Evolutionary conservation across 2,329 filamentous ascomycete genomes (phyloP).

Genomic region (Hypocrella siamensis): DNA sequence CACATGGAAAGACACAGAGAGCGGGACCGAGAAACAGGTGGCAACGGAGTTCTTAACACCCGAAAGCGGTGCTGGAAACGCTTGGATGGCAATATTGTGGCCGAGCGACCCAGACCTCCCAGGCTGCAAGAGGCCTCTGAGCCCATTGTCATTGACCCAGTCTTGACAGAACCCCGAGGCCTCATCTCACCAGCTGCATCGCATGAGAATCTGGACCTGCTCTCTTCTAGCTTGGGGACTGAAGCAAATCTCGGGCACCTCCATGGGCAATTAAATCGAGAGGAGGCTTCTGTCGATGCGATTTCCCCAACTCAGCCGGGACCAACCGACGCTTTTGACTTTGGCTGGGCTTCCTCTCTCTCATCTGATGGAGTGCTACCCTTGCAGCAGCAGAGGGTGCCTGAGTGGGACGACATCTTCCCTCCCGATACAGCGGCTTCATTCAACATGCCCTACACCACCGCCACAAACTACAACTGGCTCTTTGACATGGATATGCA

Average conservation of each 20-base stretch:
- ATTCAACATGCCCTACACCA: conserved; percentile 51
- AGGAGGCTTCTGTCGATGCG: too few species aligned
- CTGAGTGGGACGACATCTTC: conserved; percentile 38
- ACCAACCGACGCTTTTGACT: too few species aligned
- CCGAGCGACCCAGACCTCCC: conserved; percentile 16
- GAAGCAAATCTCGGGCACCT: too few species aligned
- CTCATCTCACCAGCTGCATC: too few species aligned
- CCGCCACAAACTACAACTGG: conserved; percentile 47
- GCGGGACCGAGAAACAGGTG: conserved; percentile 39
- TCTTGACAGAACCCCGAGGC: too few species aligned
- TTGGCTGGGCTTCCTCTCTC: too few species aligned
- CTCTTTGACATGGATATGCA: conserved; percentile 30
- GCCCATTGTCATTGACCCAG: conserved; percentile 4
- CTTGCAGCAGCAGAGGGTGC: conserved; percentile 7
- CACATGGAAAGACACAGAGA: conserved; percentile 39
- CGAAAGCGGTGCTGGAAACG: conserved; percentile 41
- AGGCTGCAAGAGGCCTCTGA: background rate
- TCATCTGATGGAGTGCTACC: conserved; percentile 3
- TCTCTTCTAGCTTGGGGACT: too few species aligned
- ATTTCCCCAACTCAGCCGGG: too few species aligned
- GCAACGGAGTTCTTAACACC: conserved; percentile 33
- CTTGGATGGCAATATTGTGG: conserved; percentile 33
- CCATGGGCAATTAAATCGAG: too few species aligned
- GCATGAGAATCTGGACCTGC: too few species aligned
- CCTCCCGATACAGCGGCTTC: conserved; percentile 46